Evolutionary conservation across 225 moss, liverwort and hornwort species (phyloP).

Genomic region (Pleurozium schreberi): DNA sequence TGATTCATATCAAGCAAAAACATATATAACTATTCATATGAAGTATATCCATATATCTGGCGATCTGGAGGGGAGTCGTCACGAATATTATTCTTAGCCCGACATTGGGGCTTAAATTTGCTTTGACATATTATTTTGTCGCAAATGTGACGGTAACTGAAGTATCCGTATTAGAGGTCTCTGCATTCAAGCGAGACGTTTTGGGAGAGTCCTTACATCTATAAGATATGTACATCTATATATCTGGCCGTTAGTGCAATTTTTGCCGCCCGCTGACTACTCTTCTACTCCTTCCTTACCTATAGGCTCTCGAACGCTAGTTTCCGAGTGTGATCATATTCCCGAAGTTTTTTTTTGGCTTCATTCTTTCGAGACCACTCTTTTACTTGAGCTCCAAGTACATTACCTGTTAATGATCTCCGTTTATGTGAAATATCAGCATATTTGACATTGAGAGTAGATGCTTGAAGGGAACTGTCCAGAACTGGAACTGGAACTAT

Average conservation of each 20-base stretch:
- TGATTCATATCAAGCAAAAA: neutral
- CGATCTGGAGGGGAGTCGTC: neutral
- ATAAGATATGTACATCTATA: neutral
- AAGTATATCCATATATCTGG: neutral
- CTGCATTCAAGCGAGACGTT: constrained; percentile 13
- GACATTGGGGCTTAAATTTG: constrained; percentile 23
- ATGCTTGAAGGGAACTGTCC: neutral
- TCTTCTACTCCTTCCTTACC: neutral
- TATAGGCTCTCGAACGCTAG: neutral
- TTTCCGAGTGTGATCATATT: neutral
- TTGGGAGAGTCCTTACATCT: neutral
- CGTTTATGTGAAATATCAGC: constrained; percentile 12
- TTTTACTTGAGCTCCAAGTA: neutral
- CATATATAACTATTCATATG: neutral
- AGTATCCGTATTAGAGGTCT: constrained; percentile 9
- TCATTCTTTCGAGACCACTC: neutral
- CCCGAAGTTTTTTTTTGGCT: neutral
- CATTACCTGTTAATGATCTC: neutral
- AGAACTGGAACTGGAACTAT: neutral
- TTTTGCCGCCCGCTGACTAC: constrained; percentile 7
- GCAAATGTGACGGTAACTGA: constrained; percentile 20
- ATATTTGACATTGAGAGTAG: neutral
- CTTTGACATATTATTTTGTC: constrained; percentile 18
- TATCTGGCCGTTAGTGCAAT: neutral
- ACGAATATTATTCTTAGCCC: constrained; percentile 16